phyloP scores from a whole-genome alignment of 306 rosid species.

The Purshia tridentata region DNA sequence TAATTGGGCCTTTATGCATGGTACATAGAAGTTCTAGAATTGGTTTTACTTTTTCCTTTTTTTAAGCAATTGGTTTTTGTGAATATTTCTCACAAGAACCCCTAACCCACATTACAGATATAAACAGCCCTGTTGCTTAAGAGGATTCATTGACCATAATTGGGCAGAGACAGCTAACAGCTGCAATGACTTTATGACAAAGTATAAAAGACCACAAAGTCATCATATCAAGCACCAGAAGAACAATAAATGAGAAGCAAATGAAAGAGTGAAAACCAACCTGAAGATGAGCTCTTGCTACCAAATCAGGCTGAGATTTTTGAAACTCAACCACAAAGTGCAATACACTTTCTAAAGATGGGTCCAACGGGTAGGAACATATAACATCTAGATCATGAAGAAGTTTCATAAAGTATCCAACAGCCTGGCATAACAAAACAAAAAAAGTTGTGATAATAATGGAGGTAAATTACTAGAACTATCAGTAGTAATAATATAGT shows the following conservation, averaged over 20 bases:
- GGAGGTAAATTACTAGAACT: constrained; percentile 4
- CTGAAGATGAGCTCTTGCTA: constrained; percentile 97
- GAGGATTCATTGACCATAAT: background rate
- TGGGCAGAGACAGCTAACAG: background rate
- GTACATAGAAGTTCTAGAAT: too few relatives aligned
- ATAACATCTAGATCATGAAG: constrained; percentile 69
- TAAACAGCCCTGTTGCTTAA: background rate
- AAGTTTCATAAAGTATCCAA: constrained; percentile 83
- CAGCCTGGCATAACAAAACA: constrained; percentile 58
- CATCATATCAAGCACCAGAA: constrained; percentile 6
- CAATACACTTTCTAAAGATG: constrained; percentile 68
- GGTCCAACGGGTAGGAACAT: constrained; percentile 70
- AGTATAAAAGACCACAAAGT: background rate
- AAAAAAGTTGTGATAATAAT: constrained; percentile 25
- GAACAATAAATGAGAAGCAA: constrained; percentile 14
- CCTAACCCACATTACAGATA: too few relatives aligned
- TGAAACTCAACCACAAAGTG: constrained; percentile 86
- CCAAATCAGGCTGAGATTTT: constrained; percentile 88
- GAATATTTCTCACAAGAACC: too few relatives aligned
- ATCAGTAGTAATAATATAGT: constrained; percentile 21
- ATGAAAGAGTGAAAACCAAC: constrained; percentile 36
- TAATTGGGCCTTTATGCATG: too few relatives aligned
- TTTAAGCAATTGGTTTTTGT: too few relatives aligned
- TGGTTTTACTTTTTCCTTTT: too few relatives aligned
- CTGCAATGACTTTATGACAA: background rate